phyloP scores from a whole-genome alignment of 2,329 filamentous ascomycete genomes.

The Talaromyces islandicus region DNA sequence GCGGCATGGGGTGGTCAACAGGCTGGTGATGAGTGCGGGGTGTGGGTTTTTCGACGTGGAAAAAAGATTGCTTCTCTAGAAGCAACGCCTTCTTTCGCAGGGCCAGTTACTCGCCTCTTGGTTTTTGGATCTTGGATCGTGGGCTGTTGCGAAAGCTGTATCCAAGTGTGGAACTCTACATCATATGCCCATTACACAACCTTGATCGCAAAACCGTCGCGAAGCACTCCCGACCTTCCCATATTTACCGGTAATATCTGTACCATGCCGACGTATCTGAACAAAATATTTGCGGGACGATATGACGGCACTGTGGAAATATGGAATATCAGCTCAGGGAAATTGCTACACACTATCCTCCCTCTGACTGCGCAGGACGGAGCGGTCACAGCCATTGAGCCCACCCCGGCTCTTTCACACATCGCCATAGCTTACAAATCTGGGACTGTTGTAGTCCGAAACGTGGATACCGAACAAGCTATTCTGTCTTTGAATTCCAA shows the following conservation, averaged over 20 bases:
- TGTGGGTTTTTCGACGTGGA: slow-evolving; percentile 91
- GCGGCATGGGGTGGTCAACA: slow-evolving; percentile 74
- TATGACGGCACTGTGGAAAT: slow-evolving; percentile 89
- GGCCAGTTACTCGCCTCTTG: slow-evolving; percentile 70
- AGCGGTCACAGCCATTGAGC: slow-evolving; percentile 78
- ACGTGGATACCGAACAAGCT: slow-evolving; percentile 71
- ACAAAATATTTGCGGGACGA: slow-evolving; percentile 89
- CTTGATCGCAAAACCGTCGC: slow-evolving; percentile 47
- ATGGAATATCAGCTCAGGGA: slow-evolving; percentile 91
- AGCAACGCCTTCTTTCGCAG: slow-evolving; percentile 54
- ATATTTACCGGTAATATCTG: slow-evolving; percentile 72
- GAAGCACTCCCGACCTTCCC: slow-evolving; percentile 51
- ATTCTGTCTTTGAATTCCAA: slow-evolving; percentile 65
- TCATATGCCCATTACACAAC: slow-evolving; percentile 89
- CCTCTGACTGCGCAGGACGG: slow-evolving; percentile 68
- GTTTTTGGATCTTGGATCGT: slow-evolving; percentile 91
- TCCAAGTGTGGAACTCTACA: slow-evolving; percentile 84
- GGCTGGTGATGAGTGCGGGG: slow-evolving; percentile 47
- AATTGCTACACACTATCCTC: slow-evolving; percentile 83
- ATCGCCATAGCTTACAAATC: slow-evolving; percentile 82
- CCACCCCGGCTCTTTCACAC: slow-evolving; percentile 75
- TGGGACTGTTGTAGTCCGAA: slow-evolving; percentile 72
- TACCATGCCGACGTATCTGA: slow-evolving; percentile 90
- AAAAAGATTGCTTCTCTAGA: slow-evolving; percentile 74
- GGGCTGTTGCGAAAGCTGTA: slow-evolving; percentile 64